A percentile compares a stretch with the other conserved stretches of the same genome.
These are phyloP conservation scores for Vaccinium vitisidaea DNA, from an alignment of 148 eudicot species.

Conservation along the genomic window DNA sequence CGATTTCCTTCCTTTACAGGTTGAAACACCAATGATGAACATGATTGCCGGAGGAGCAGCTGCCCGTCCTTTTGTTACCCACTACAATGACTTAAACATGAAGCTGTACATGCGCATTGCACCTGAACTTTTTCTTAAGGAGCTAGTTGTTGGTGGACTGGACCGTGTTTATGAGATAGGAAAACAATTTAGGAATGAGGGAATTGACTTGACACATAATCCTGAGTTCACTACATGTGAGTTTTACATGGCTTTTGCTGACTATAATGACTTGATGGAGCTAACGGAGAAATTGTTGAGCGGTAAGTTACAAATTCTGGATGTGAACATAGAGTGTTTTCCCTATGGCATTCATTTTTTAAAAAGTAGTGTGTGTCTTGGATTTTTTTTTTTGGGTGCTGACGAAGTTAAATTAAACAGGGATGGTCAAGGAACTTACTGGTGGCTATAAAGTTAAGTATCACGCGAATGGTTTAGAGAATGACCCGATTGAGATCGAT, in stretches of 20 bases:
- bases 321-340: not conserved
- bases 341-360: not conserved
- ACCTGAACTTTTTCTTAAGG: slow-evolving; percentile 93
- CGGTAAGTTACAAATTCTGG: slow-evolving; percentile 44
- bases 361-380: not conserved
- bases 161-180: slow-evolving; percentile 97
- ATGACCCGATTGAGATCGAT: slow-evolving; percentile 89
- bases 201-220: slow-evolving; percentile 94
- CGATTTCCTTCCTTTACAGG: slow-evolving; percentile 35
- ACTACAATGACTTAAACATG: slow-evolving; percentile 93
- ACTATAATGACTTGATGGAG: slow-evolving; percentile 91
- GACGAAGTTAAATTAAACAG: slow-evolving; percentile 34
- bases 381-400: not conserved
- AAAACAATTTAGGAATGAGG: slow-evolving; percentile 94
- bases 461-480: slow-evolving; percentile 78
- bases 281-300: slow-evolving; percentile 83
- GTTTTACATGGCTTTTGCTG: slow-evolving; percentile 98
- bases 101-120: slow-evolving; percentile 91
- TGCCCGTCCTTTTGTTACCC: slow-evolving; percentile 93
- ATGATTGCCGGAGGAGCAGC: slow-evolving; percentile 99
- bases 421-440: slow-evolving; percentile 89
- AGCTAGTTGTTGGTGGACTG: slow-evolving; percentile 91
- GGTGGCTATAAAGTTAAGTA: slow-evolving; percentile 80
- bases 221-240: slow-evolving; percentile 98
- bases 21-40: slow-evolving; percentile 98